Base-by-base conservation (phyloP, 2,329 filamentous ascomycete genomes). In the Colletotrichum sp. region DNA sequence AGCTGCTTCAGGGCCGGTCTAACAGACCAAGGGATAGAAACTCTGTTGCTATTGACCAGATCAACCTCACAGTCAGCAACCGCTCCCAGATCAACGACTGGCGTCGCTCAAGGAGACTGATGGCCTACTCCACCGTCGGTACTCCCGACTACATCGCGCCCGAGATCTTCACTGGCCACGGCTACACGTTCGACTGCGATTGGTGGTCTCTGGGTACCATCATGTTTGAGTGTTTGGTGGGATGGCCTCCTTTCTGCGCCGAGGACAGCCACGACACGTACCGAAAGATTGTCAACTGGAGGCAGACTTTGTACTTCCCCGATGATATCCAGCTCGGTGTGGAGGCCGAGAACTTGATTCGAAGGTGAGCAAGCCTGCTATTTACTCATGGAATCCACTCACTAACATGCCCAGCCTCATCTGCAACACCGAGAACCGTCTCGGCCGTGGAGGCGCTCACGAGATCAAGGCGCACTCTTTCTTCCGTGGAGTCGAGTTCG, bases 131-230 rank as follows among this genome's bases (percentile, higher is more conserved):
- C 2, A 99, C 97, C 5, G 97, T 99, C 78, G 97, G 97, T 78
- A 99, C 97, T 2, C 97, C 97, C 12, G 97, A 99, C 85, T 99
- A 99, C 85, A 99, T 99, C 83, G 97, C 97, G 2, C 97, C 97
- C 4, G 97, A 99, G 84, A 99, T 99, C 81, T 99, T 99, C 86
- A 98, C 95, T 63, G 96, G 96, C 22, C 95, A 98, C 82, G 97
- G 97, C 65, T 99, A 99, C 88, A 95, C 95, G 75, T 98, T 96
- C 82, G 94, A 98, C 83, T 99, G 97, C 84, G 97, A 99, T 89
- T 99, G 97, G 97, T 99, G 97, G 97, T 98, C 95, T 27, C 91
- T 99, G 66, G 97, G 97, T 69, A 98, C 97, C 61, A 99, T 99
- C 87, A 99, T 99, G 97, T 99, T 99, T 82, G 97, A 99, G 86